Evolutionary conservation across 2,329 filamentous ascomycete genomes (phyloP).

Genomic region (Colletotrichum australisinense): DNA sequence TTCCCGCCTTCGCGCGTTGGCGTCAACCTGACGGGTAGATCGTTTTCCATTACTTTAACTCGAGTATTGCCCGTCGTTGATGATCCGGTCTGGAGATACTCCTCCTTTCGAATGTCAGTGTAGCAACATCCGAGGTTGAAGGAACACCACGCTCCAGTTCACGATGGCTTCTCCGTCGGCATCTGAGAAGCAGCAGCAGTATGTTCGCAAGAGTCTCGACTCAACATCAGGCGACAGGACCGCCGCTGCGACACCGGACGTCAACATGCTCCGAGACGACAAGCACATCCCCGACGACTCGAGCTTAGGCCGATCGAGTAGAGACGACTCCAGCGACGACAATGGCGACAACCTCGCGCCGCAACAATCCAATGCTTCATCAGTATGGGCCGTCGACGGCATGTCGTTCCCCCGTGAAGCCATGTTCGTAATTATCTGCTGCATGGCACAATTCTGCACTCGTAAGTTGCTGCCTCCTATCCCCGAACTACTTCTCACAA

Average conservation of each 20-base stretch:
- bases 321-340: not conserved
- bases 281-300: constrained; percentile 12
- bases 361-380: constrained; percentile 3
- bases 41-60: constrained; percentile 8
- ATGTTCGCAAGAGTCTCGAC: not conserved
- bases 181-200: constrained; percentile 10
- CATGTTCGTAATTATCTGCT: constrained; percentile 55
- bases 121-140: not conserved
- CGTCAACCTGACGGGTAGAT: constrained; percentile 1
- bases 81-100: not conserved
- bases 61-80: not conserved
- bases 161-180: constrained; percentile 19
- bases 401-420: constrained; percentile 43
- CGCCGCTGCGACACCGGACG: constrained; percentile 21
- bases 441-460: constrained; percentile 47
- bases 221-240: constrained; percentile 16
- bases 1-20: constrained; percentile 18
- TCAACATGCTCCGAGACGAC: constrained; percentile 11
- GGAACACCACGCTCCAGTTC: not conserved
- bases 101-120: not conserved
- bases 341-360: constrained; percentile 11
- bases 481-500: constrained; percentile 41
- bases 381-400: constrained; percentile 20
- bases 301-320: constrained; percentile 1
- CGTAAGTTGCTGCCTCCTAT: not conserved